phyloP scores from a whole-genome alignment of 2,329 filamentous ascomycete genomes.

The Aspergillus ustus region DNA sequence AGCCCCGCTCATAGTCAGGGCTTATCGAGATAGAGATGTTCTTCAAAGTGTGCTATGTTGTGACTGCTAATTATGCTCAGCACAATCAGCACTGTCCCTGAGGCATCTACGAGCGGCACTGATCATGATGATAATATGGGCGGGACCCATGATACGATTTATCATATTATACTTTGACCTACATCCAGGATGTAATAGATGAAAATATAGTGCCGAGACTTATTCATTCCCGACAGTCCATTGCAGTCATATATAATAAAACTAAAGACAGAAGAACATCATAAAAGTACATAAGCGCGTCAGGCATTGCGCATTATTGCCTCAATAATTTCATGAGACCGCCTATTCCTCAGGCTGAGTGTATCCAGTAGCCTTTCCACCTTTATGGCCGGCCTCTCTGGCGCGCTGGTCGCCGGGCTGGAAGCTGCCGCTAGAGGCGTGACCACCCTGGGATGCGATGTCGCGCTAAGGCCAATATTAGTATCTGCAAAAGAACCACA shows the following conservation, averaged over 20 bases:
- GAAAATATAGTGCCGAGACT: not conserved
- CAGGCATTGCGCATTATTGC: not conserved
- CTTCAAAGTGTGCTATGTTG: not conserved
- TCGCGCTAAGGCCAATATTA: conserved; percentile 45
- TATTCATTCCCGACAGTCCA: not conserved
- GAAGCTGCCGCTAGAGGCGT: conserved; percentile 60
- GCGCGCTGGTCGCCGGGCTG: conserved; percentile 58
- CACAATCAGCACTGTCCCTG: no score
- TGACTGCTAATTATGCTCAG: no score
- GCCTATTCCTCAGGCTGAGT: conserved; percentile 11
- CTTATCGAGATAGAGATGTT: not conserved
- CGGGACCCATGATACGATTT: no score
- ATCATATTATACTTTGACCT: not conserved
- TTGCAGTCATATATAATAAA: not conserved
- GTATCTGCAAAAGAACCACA: not conserved
- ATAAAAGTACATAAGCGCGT: not conserved
- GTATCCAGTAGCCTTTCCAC: conserved; percentile 43
- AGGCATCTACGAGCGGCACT: no score
- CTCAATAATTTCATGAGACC: not conserved
- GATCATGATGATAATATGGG: no score
- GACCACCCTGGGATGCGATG: conserved; percentile 61
- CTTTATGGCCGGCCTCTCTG: conserved; percentile 60
- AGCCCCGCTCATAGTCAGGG: not conserved
- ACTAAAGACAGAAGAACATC: not conserved
- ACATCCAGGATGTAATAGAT: not conserved